Conservation (phyloP, 768 basidiomycete genomes). For the Fomitopsis pulvina region DNA sequence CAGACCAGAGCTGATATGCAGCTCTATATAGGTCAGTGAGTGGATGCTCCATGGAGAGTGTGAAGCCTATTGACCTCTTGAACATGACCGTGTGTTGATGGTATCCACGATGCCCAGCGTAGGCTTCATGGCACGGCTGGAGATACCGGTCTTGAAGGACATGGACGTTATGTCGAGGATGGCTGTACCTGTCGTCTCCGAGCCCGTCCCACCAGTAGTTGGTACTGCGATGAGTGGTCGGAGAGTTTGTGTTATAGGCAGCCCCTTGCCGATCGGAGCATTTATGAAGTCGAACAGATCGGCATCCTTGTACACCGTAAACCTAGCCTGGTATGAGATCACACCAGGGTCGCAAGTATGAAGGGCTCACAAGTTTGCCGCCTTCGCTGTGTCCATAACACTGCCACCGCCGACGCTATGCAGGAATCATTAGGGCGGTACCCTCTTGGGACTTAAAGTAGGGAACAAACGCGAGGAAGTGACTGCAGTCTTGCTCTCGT, state of each 20-base stretch:
- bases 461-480: constrained; percentile 70
- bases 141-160: constrained; percentile 95
- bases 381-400: constrained; percentile 93
- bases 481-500: constrained; percentile 80
- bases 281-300: constrained; percentile 97
- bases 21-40: too few species aligned
- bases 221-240: constrained; percentile 83
- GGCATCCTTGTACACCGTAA: constrained; percentile 86
- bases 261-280: constrained; percentile 89
- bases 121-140: constrained; percentile 87
- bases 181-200: constrained; percentile 92
- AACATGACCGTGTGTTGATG: constrained; percentile 85
- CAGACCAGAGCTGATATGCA: constrained; percentile 91
- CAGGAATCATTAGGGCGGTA: too few species aligned
- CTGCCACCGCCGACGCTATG: constrained; percentile 90
- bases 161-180: constrained; percentile 90
- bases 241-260: constrained; percentile 68
- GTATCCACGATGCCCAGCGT: constrained; percentile 79
- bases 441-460: too few species aligned
- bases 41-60: too few species aligned
- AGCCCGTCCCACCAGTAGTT: constrained; percentile 83
- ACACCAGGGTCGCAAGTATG: neutral
- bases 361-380: constrained; percentile 72
- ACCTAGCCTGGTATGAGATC: constrained; percentile 36
- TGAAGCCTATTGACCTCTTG: constrained; percentile 28